phyloP scores from a whole-genome alignment of 2,329 filamentous ascomycete species.

The Sclerotinia nivalis region DNA sequence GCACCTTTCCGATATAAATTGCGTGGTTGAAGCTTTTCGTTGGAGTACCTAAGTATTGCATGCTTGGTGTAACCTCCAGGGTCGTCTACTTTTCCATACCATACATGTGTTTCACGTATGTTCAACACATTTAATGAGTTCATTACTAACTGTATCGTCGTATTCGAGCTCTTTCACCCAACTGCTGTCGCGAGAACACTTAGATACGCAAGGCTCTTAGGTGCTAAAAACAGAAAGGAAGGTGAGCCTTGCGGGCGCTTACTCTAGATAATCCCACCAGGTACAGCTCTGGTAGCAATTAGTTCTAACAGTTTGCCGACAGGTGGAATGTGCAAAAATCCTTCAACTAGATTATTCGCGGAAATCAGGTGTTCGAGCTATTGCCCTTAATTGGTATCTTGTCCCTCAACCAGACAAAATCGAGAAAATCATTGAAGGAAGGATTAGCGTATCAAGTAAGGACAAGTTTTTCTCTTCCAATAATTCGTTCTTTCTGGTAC shows the following conservation, averaged over 20 bases:
- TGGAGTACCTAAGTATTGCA: neutral
- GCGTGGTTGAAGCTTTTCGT: neutral
- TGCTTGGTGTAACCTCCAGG: neutral
- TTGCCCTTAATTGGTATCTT: neutral
- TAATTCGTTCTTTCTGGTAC: slow-evolving; percentile 5
- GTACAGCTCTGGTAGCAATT: neutral
- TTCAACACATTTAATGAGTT: neutral
- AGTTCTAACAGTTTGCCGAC: neutral
- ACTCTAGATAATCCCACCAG: neutral
- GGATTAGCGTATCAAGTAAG: slow-evolving; percentile 20
- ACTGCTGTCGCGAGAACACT: neutral
- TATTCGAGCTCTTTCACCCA: neutral
- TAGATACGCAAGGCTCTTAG: neutral
- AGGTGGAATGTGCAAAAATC: slow-evolving; percentile 6
- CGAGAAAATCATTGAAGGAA: neutral
- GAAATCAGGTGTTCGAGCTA: neutral
- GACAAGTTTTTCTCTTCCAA: slow-evolving; percentile 18
- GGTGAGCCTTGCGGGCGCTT: neutral
- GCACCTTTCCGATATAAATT: neutral
- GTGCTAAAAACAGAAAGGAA: neutral
- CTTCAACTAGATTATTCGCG: slow-evolving; percentile 2
- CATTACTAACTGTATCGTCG: neutral
- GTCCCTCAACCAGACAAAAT: neutral
- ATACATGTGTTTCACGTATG: neutral
- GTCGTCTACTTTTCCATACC: neutral